A percentile compares a stretch with the other conserved stretches of the same genome.
These are phyloP conservation scores for Plasmodium cynomolgi DNA, from an alignment of 169 alveolate species.

Conservation along the genomic window DNA sequence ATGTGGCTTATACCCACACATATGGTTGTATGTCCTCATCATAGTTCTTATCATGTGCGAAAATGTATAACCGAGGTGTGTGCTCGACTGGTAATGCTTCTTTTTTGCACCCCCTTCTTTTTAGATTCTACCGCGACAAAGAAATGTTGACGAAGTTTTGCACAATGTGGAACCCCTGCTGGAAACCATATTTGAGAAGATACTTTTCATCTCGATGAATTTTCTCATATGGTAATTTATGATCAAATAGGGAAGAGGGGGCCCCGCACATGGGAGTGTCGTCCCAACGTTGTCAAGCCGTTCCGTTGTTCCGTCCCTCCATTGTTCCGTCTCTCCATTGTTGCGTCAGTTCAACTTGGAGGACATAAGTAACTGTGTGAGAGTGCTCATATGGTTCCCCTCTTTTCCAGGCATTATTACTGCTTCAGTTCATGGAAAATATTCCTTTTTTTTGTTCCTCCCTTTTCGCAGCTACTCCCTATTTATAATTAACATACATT, in stretches of 20 bases:
- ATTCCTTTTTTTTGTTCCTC: slow-evolving; percentile 1
- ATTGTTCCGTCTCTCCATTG: neutral
- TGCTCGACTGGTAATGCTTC: neutral
- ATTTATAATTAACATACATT: slow-evolving; percentile 66
- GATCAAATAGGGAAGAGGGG: neutral
- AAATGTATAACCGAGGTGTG: neutral
- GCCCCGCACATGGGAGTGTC: neutral
- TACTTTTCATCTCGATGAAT: slow-evolving; percentile 83
- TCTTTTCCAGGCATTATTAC: neutral
- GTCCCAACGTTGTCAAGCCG: slow-evolving; percentile 10
- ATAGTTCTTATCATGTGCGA: neutral
- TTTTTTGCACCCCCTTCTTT: neutral
- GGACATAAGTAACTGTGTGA: neutral
- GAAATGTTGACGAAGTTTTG: slow-evolving; percentile 69
- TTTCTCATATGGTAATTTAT: slow-evolving; percentile 80
- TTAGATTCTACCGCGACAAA: slow-evolving; percentile 68
- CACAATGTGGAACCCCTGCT: slow-evolving; percentile 80
- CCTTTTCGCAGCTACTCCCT: slow-evolving; percentile 70
- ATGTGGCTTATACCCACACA: neutral
- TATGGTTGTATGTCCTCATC: neutral
- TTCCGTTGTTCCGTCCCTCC: neutral
- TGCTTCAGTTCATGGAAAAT: neutral
- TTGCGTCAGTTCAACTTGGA: neutral
- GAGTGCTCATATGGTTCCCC: neutral
- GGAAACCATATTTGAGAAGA: slow-evolving; percentile 83